Conservation (phyloP, 1,284 basidiomycete species). For the Cystobasidium sp. region DNA sequence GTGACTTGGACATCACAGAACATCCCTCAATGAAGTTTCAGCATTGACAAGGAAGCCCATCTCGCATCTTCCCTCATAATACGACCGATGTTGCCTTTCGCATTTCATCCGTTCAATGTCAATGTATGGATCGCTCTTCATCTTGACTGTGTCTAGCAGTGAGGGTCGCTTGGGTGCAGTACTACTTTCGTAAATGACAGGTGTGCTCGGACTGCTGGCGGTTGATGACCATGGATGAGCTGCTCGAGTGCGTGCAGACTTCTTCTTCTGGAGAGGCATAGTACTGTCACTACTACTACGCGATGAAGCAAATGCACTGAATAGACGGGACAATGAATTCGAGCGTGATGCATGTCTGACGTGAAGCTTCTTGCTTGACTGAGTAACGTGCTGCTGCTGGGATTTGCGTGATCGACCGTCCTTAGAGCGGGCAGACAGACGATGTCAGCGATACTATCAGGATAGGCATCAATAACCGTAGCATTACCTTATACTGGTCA, state of each 20-base stretch:
- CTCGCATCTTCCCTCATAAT: not conserved
- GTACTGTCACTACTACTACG: not conserved
- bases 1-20: conserved; percentile 4
- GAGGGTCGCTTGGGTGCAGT: conserved; percentile 8
- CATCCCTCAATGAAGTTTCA: conserved; percentile 30
- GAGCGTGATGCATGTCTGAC: conserved; percentile 12
- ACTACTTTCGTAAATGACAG: not conserved
- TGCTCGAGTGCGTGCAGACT: not conserved
- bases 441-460: not conserved
- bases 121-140: conserved; percentile 27
- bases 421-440: not conserved
- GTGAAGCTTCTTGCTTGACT: not conserved
- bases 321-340: conserved; percentile 2
- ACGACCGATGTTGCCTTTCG: not conserved
- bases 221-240: not conserved
- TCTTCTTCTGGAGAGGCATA: not conserved
- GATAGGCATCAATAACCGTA: not conserved
- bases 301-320: not conserved
- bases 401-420: not conserved
- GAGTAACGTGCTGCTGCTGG: not conserved
- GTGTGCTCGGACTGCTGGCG: not conserved
- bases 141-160: conserved; percentile 7
- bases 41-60: conserved; percentile 25
- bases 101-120: conserved; percentile 1
- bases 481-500: not conserved